Conservation (phyloP, 371 early-diverging fungal species). For the Phascolomyces articulosus region DNA sequence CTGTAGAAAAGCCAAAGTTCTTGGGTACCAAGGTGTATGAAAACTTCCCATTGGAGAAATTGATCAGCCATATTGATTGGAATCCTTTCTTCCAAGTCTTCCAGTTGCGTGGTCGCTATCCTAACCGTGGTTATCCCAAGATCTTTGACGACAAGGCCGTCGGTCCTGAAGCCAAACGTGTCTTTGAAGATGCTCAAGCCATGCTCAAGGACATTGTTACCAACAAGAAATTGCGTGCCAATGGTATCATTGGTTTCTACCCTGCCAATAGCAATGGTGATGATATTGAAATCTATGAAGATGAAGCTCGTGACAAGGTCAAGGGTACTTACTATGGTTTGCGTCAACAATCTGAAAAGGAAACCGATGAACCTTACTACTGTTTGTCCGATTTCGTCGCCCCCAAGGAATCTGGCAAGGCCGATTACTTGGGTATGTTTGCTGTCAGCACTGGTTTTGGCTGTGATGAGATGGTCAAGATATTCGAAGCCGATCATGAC, state of each 20-base stretch:
- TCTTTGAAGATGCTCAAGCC: slow-evolving; percentile 82
- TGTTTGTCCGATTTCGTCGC: slow-evolving; percentile 92
- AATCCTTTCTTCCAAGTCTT: slow-evolving; percentile 97
- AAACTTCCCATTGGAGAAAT: slow-evolving; percentile 69
- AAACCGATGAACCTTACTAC: slow-evolving; percentile 80
- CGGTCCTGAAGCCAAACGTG: slow-evolving; percentile 87
- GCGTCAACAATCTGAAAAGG: slow-evolving; percentile 72
- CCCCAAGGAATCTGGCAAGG: slow-evolving; percentile 64
- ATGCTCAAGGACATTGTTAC: slow-evolving; percentile 81
- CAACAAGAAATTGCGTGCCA: slow-evolving; percentile 68
- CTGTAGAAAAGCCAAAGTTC: slow-evolving; percentile 77
- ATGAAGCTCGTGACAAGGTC: slow-evolving; percentile 66
- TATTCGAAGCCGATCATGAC: slow-evolving; percentile 78
- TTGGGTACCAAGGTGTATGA: slow-evolving; percentile 82
- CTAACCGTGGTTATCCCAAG: slow-evolving; percentile 95
- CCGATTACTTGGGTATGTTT: slow-evolving; percentile 89
- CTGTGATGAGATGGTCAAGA: slow-evolving; percentile 76
- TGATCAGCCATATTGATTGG: slow-evolving; percentile 90
- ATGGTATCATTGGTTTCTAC: slow-evolving; percentile 84
- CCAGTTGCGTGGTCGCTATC: slow-evolving; percentile 93
- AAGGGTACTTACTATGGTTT: slow-evolving; percentile 80
- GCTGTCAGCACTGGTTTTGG: slow-evolving; percentile 92
- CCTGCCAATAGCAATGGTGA: slow-evolving; percentile 90
- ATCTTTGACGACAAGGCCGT: slow-evolving; percentile 92
- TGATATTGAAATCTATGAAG: slow-evolving; percentile 81